Conservation (phyloP, 1,284 basidiomycete species). For the Leccinum solheimii region DNA sequence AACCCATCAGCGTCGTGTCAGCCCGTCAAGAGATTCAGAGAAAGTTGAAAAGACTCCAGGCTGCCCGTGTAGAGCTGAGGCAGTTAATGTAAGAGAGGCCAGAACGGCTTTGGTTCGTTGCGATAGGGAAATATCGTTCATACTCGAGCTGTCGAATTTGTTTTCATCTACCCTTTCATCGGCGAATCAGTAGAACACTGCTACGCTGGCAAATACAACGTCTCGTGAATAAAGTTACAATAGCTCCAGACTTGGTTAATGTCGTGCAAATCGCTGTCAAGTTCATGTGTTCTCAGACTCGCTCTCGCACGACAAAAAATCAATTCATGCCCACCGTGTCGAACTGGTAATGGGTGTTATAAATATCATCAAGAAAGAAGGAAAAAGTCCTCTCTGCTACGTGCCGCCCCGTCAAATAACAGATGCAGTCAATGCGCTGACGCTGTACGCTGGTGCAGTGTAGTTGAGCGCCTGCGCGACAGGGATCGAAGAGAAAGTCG, state of each 20-base stretch:
- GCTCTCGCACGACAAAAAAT: not conserved
- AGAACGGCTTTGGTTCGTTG: not conserved
- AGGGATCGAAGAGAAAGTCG: slow-evolving; percentile 44
- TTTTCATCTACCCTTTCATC: not conserved
- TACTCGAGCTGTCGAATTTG: not conserved
- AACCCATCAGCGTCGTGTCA: slow-evolving; percentile 46
- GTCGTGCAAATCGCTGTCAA: not conserved
- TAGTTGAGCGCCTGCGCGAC: slow-evolving; percentile 56
- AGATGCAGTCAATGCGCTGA: slow-evolving; percentile 46
- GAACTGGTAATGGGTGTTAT: not conserved
- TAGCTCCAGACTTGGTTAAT: not conserved
- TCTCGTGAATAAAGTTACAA: not conserved
- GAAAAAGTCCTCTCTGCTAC: not conserved
- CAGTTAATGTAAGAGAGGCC: slow-evolving; percentile 15
- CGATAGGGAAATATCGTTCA: not conserved
- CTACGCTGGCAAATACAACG: not conserved
- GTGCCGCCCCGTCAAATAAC: not conserved
- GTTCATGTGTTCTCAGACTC: not conserved
- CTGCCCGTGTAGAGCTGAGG: slow-evolving; percentile 50
- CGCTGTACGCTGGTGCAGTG: slow-evolving; percentile 56
- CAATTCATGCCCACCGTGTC: not conserved
- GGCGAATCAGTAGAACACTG: not conserved
- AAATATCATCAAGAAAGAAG: not conserved
- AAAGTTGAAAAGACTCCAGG: slow-evolving; percentile 52
- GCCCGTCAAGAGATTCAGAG: slow-evolving; percentile 51